These are phyloP conservation scores for Psidium guajava DNA, from an alignment of 345 rosid genomes.

Conservation along the genomic window DNA sequence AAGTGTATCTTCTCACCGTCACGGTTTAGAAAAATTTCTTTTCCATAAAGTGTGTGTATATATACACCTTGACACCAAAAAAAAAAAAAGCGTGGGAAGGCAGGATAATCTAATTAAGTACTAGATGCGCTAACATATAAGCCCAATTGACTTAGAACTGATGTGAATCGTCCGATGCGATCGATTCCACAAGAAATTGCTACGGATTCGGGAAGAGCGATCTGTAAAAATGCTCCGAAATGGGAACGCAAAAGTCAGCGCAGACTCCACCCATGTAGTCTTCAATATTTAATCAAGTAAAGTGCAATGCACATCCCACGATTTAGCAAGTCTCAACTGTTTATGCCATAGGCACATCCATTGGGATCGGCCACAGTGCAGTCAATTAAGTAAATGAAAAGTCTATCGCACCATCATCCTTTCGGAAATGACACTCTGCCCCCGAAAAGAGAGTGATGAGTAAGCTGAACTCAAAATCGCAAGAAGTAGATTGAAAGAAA, in stretches of 20 bases:
- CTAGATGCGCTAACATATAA: background rate
- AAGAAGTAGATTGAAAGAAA: too few species aligned
- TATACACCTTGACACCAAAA: too few species aligned
- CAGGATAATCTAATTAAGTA: too few species aligned
- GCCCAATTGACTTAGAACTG: background rate
- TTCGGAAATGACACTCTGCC: too few species aligned
- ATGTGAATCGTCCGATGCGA: background rate
- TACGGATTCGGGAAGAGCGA: background rate
- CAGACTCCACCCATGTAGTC: background rate
- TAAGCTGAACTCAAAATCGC: too few species aligned
- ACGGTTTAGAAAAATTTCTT: accelerated
- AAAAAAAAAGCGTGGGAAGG: too few species aligned
- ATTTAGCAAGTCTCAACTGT: background rate
- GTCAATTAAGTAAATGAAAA: background rate
- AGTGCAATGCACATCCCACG: background rate
- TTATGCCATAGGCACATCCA: background rate
- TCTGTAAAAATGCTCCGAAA: background rate
- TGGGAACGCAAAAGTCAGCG: too few species aligned
- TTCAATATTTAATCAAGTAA: too few species aligned
- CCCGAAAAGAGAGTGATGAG: too few species aligned
- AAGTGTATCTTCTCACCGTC: background rate
- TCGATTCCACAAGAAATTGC: background rate
- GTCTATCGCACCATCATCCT: background rate
- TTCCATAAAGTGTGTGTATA: background rate
- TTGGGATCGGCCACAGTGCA: background rate